Conservation (phyloP, 805 yeast species). For the Cyberlindnera mrakii region DNA sequence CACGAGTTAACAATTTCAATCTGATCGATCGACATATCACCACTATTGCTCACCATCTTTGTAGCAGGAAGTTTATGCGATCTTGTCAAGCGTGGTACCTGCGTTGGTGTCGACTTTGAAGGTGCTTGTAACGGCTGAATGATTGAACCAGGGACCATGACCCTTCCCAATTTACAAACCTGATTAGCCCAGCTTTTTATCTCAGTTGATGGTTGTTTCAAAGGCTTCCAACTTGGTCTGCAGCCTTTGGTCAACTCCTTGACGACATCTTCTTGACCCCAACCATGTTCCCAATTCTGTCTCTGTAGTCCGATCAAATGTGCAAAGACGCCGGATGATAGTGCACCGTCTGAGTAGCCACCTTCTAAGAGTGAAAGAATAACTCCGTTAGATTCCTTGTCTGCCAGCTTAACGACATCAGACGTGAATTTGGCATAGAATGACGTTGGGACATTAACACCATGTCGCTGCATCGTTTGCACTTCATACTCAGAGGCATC, state of each 20-base stretch:
- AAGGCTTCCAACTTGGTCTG: conserved; percentile 55
- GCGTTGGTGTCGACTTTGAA: neutral
- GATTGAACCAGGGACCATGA: conserved; percentile 46
- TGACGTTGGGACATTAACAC: conserved; percentile 74
- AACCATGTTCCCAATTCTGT: conserved; percentile 50
- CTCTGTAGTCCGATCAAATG: conserved; percentile 68
- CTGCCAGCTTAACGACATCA: conserved; percentile 66
- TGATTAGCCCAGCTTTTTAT: conserved; percentile 59
- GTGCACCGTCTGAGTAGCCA: conserved; percentile 80
- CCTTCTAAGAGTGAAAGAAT: conserved; percentile 73
- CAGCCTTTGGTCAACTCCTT: conserved; percentile 66
- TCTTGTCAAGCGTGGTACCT: conserved; percentile 12
- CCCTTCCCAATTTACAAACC: conserved; percentile 53
- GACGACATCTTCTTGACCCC: conserved; percentile 60
- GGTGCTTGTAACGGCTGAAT: conserved; percentile 10
- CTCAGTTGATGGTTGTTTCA: conserved; percentile 45
- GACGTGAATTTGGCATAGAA: conserved; percentile 68
- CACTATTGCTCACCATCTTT: conserved; percentile 14
- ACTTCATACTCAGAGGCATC: conserved; percentile 83
- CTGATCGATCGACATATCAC: conserved; percentile 13
- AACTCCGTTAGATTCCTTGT: conserved; percentile 53
- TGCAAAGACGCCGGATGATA: conserved; percentile 72
- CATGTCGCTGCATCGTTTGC: conserved; percentile 80
- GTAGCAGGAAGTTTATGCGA: conserved; percentile 12
- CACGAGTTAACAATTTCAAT: neutral